Evolutionary conservation across 2,329 filamentous ascomycete species (phyloP), one percentile per base, ranked within the genome.

Genomic region (Sclerotinia glacialis): DNA sequence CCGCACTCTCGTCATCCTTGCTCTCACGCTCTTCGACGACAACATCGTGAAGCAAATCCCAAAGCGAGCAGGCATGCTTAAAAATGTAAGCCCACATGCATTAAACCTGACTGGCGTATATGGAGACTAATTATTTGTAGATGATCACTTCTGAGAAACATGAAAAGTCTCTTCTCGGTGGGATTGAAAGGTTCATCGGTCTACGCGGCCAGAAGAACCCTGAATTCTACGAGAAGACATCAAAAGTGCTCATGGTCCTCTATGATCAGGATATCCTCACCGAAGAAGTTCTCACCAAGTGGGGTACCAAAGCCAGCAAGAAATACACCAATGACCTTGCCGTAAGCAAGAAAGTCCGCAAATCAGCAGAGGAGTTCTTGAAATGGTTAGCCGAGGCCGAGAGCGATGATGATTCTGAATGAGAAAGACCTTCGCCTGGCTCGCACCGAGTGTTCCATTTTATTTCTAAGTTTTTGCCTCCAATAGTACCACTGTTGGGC

Each of bases 301-400:
- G 95, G 94, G 94, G 93, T 71, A 85, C 86, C 77, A 97, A 95
- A 85, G 93, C 94, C 68, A 97, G 92, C 86, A 97, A 96, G 89
- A 97, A 97, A 83, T 98, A 98, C 78, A 91, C 96, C 73, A 60
- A 60, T 34, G 94, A 98, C 78, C 80, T 96, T 69, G 78, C 89
- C 68, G 93, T 88, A 69, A 96, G 92, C 81, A 94, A 93, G 85
- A 96, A 96, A 85, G 93, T 98, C 70, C 92, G 93, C 82, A 94
- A 96, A 84, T 90, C 92, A 71, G 93, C 95, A 64, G 91, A 96
- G 83, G 89, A 91, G 71, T 99, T 99, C 86, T 85, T 97, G 76
- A 90, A 88, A 74, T 98, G 93, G 94, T 92, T 98, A 67, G 87
- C 92, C 73, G 92, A 90, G 79, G 93, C 93, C 64, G 90, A 93